Base-by-base conservation (phyloP, 306 rosid species). In the Cercis canadensis region DNA sequence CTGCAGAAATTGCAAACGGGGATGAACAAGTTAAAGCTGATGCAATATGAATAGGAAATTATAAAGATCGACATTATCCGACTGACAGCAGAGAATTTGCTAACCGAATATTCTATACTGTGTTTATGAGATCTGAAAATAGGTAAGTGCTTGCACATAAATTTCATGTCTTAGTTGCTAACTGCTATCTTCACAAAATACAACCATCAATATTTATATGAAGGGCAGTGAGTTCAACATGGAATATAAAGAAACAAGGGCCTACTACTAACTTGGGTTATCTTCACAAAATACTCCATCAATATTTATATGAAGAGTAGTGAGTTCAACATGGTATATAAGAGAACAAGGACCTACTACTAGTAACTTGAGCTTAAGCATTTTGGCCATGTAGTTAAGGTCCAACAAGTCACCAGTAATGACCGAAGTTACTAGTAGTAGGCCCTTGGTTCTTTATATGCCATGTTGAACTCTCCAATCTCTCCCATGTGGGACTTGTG, bases 121-220 rank as follows among this genome's bases (percentile, higher is more conserved):
- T 91, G 69, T 94, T 83, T 70, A 94, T 94, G 99, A 97, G 99
- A 75, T 78, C 99, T 78, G 97, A 94, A 76, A 94, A 94, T 82
- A 94, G 99, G 99, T 81, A 67, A 51, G 52, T 62, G 39, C 37
- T 39, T 11, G 37, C 44, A 14, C 70, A 59, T 44, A 33, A 15
- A 29, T 62, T 73, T 46, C 49, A 37, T 65, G 69, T 31, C 40
- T 7, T 8, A 68, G 53, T 67, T 40, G 64, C 37, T 41, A 18
- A 59, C 45, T 49, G 53, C 15, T 47, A 0, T 47, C 10, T 43
- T 14, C 14, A 18, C 7, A 7, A 4, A 32, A 57, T 69, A 44
- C 47, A 13, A 37, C 51, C 63, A 51, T 62, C 44, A 56, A 19
- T 57, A 45, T 39, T 44, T 45, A 19, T 51, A 11, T 58, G 14